Percentiles rank a stretch among this genome's conserved stretches.
Evolutionary conservation across 257 asterid genomes (phyloP).

Genomic region (Solanum chiquidenum): DNA sequence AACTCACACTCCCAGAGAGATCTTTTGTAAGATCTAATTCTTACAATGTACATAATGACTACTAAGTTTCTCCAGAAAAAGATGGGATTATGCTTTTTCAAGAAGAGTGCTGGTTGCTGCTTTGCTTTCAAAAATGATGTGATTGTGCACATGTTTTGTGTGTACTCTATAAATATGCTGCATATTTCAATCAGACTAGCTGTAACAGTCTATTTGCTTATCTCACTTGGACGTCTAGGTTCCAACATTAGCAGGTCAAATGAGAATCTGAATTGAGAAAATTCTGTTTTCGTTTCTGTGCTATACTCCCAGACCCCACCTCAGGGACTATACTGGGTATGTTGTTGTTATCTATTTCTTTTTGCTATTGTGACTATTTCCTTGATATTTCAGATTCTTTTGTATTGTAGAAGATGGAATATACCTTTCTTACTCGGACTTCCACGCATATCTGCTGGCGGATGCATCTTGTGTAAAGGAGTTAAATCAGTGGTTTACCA

Average conservation of each 20-base stretch:
- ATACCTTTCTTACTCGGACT: conserved; percentile 83
- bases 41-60: neutral
- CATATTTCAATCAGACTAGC: neutral
- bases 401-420: conserved; percentile 64
- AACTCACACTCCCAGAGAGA: neutral
- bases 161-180: neutral
- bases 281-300: neutral
- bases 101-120: neutral
- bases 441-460: conserved; percentile 62
- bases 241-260: neutral
- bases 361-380: neutral
- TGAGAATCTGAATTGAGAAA: neutral
- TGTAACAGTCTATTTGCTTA: neutral
- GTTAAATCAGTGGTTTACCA: conserved; percentile 79
- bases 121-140: neutral
- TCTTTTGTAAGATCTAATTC: neutral
- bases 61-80: neutral
- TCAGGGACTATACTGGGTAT: neutral
- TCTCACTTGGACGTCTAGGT: neutral
- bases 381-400: neutral
- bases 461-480: conserved; percentile 86
- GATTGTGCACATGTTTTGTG: neutral
- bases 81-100: neutral
- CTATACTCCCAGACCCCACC: neutral
- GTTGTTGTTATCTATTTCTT: neutral